These are phyloP conservation scores for Micractinium conductrix DNA, from an alignment of 139 green algal species.

Conservation along the genomic window DNA sequence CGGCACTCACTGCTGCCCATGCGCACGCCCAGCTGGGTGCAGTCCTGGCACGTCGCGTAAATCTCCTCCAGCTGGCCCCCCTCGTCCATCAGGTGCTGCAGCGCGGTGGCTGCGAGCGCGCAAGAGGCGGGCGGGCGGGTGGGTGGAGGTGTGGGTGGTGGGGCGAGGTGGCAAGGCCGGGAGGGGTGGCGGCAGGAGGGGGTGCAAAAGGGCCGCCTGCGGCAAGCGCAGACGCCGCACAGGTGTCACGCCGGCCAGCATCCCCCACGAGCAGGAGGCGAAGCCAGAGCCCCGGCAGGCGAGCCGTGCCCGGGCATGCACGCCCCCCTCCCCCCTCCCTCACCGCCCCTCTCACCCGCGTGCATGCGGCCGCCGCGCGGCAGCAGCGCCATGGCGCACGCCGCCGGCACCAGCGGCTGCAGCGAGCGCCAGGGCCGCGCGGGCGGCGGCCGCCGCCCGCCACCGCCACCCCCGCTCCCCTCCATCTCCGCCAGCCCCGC, in stretches of 20 bases:
- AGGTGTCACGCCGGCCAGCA: too few species aligned
- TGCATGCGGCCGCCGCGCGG: constrained; percentile 42
- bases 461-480: not conserved
- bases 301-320: too few species aligned
- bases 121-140: too few species aligned
- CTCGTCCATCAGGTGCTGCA: constrained; percentile 69
- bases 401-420: constrained; percentile 54
- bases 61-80: constrained; percentile 65
- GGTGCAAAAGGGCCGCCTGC: too few species aligned
- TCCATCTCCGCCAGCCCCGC: not conserved
- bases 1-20: constrained; percentile 4
- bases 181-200: too few species aligned
- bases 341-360: constrained; percentile 11
- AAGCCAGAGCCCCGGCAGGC: too few species aligned
- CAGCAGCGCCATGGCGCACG: constrained; percentile 70
- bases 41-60: constrained; percentile 62
- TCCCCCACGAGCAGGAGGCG: too few species aligned
- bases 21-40: constrained; percentile 30
- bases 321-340: too few species aligned
- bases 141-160: too few species aligned
- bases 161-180: too few species aligned
- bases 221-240: too few species aligned
- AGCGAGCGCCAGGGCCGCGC: not conserved
- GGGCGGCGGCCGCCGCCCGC: not conserved
- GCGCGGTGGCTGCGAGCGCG: constrained; percentile 44